A percentile compares a stretch with the other conserved stretches of the same genome.
Conservation (phyloP, 768 basidiomycete species). For the Lactarius tabidus region DNA sequence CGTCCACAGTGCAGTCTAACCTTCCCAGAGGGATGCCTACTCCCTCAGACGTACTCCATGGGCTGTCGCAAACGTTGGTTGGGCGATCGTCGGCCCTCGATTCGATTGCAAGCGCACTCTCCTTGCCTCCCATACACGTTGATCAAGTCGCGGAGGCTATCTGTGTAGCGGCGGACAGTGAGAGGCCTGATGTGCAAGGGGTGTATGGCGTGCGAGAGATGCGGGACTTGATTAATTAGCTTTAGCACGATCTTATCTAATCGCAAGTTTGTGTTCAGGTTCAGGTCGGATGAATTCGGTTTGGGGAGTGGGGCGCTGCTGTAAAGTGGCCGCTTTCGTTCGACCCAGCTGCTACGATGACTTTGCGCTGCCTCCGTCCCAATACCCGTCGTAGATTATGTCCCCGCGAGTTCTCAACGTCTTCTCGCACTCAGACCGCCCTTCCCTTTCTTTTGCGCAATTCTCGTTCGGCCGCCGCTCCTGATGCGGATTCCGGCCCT, state of each 20-base stretch:
- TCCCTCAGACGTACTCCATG: conserved; percentile 59
- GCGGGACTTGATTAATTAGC: conserved; percentile 66
- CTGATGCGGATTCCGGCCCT: conserved; percentile 14
- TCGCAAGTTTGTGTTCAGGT: conserved; percentile 16
- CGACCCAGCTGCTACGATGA: conserved; percentile 13
- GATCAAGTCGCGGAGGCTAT: conserved; percentile 91
- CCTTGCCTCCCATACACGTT: conserved; percentile 90
- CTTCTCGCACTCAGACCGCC: conserved; percentile 37
- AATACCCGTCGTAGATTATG: conserved; percentile 25
- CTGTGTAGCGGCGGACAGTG: conserved; percentile 54
- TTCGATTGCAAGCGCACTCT: conserved; percentile 72
- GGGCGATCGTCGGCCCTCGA: conserved; percentile 47
- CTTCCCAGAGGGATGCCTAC: conserved; percentile 55
- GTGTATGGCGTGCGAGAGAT: conserved; percentile 68
- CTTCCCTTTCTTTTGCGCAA: conserved; percentile 42
- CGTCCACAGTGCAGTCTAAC: conserved; percentile 64
- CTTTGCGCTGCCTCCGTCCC: conserved; percentile 14
- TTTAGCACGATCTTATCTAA: conserved; percentile 37
- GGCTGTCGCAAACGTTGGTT: conserved; percentile 36
- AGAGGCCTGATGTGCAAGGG: conserved; percentile 47
- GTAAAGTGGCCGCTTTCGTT: not conserved
- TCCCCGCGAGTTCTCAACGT: conserved; percentile 32
- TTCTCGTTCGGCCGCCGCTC: conserved; percentile 17
- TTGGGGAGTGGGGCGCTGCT: not conserved
- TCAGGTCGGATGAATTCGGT: not conserved